These are phyloP conservation scores for Ophiorrhiza pumila DNA, from an alignment of 257 asterid species.

Conservation along the genomic window DNA sequence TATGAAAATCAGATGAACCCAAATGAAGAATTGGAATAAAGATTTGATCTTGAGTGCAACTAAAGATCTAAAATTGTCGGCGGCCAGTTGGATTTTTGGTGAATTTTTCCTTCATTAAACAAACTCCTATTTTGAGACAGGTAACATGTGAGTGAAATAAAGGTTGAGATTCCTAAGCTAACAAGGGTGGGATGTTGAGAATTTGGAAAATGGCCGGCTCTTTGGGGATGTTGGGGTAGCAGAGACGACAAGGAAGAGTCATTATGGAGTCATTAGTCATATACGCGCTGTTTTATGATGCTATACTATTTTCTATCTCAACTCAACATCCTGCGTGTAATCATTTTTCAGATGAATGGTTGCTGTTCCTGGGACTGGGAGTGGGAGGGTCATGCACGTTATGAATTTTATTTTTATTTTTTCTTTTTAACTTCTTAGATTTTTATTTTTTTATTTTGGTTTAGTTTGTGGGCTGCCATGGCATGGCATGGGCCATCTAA, in stretches of 20 bases:
- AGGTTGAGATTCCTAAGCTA: constrained; percentile 10
- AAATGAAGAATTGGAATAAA: constrained; percentile 14
- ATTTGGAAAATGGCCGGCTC: constrained; percentile 28
- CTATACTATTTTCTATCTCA: background rate
- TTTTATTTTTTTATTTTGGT: background rate
- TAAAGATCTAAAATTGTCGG: constrained; percentile 34
- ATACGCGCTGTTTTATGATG: background rate
- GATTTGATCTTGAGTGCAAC: constrained; percentile 24
- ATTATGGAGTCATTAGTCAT: constrained; percentile 24
- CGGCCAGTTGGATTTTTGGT: constrained; percentile 7
- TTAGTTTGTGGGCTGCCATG: constrained; percentile 11
- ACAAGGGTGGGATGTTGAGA: constrained; percentile 1
- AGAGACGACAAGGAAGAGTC: constrained; percentile 34
- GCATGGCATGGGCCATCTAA: no score
- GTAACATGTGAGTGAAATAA: background rate
- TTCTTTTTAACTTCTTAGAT: no score
- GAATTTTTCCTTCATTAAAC: constrained; percentile 17
- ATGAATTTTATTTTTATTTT: background rate
- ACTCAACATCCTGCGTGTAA: background rate
- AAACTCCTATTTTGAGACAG: background rate
- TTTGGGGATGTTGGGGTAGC: constrained; percentile 21
- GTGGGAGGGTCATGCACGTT: constrained; percentile 8
- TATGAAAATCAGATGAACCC: constrained; percentile 31
- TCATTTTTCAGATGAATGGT: constrained; percentile 10
- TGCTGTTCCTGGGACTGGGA: background rate